Conservation (phyloP, 2,329 filamentous ascomycete genomes). For the Teratosphaeria destructans region DNA sequence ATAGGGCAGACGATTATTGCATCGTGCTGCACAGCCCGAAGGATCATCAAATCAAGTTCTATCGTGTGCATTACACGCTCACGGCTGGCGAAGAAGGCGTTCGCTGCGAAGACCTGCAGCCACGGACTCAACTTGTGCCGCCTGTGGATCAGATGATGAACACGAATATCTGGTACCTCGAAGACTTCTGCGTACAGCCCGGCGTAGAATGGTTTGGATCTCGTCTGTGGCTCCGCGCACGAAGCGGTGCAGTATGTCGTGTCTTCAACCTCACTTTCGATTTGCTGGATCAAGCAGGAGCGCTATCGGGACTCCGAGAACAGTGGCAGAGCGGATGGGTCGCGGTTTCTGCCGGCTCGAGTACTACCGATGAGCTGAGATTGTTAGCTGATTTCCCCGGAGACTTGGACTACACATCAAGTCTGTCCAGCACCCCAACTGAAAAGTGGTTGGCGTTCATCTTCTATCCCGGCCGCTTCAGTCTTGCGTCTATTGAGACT, state of each 20-base stretch:
- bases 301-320: slow-evolving; percentile 47
- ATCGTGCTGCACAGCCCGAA: slow-evolving; percentile 82
- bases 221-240: slow-evolving; percentile 38
- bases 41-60: slow-evolving; percentile 90
- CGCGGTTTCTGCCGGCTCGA: slow-evolving; percentile 32
- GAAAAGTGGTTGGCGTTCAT: slow-evolving; percentile 83
- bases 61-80: slow-evolving; percentile 48
- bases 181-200: slow-evolving; percentile 34
- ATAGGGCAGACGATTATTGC: slow-evolving; percentile 35
- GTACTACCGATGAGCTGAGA: slow-evolving; percentile 32
- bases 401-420: slow-evolving; percentile 16
- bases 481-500: slow-evolving; percentile 68
- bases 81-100: slow-evolving; percentile 8
- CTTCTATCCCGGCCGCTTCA: slow-evolving; percentile 73
- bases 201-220: slow-evolving; percentile 29
- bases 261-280: slow-evolving; percentile 64
- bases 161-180: slow-evolving; percentile 42
- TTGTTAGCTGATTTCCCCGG: slow-evolving; percentile 28
- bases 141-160: slow-evolving; percentile 43
- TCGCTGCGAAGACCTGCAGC: slow-evolving; percentile 36
- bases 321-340: slow-evolving; percentile 54
- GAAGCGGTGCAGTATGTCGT: slow-evolving; percentile 51
- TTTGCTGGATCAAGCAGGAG: slow-evolving; percentile 47
- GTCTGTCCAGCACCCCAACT: slow-evolving; percentile 24
- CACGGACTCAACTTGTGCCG: slow-evolving; percentile 53